These are phyloP conservation scores for Suhomyces canberraensis DNA, from an alignment of 805 yeast genomes.

Conservation along the genomic window DNA sequence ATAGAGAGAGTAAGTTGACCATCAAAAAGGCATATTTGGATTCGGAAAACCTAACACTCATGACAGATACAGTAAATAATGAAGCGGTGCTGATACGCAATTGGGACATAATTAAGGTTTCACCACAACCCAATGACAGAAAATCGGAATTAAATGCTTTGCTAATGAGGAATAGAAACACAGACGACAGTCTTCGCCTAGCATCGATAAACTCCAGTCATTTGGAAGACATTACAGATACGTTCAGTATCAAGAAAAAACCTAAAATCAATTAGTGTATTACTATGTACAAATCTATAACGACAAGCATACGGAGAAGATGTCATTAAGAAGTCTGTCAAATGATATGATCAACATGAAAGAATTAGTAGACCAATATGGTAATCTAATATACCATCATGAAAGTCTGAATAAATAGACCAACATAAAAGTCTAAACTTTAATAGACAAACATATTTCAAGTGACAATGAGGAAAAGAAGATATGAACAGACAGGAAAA, in stretches of 20 bases:
- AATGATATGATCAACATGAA: too few species aligned
- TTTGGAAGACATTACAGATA: slow-evolving; percentile 26
- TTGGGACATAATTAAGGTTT: slow-evolving; percentile 3
- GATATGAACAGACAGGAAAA: too few species aligned
- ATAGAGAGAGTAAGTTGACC: neutral
- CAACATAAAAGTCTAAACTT: too few species aligned
- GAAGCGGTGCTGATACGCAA: slow-evolving; percentile 6
- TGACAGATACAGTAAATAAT: slow-evolving; percentile 1
- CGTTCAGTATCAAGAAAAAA: slow-evolving; percentile 18
- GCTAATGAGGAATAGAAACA: slow-evolving; percentile 3
- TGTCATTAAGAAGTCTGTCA: too few species aligned
- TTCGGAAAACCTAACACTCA: slow-evolving; percentile 1
- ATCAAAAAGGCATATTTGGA: slow-evolving; percentile 1
- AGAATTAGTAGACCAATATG: too few species aligned
- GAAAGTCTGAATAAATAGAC: too few species aligned
- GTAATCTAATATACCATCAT: too few species aligned
- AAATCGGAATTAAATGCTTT: slow-evolving; percentile 4
- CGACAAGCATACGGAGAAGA: too few species aligned
- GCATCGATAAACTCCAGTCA: slow-evolving; percentile 7
- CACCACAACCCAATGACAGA: neutral
- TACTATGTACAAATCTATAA: neutral
- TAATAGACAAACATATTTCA: too few species aligned
- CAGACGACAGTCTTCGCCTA: slow-evolving; percentile 1
- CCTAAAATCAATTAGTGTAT: neutral
- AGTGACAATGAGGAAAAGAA: too few species aligned